Evolutionary conservation across 2,329 filamentous ascomycete genomes (phyloP).

Genomic region (Verticillium nonalfalfae): DNA sequence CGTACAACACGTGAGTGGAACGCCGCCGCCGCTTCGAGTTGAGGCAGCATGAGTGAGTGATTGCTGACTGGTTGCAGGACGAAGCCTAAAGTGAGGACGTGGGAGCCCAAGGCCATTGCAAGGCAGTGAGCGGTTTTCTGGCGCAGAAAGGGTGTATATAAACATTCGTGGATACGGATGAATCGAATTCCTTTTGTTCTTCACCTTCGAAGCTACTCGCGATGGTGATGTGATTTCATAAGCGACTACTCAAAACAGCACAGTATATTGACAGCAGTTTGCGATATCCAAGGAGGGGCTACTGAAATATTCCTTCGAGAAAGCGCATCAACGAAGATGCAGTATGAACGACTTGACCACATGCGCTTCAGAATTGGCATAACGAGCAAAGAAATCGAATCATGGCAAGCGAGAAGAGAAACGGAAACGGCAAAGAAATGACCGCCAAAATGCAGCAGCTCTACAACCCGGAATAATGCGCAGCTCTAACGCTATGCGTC

Average conservation of each 20-base stretch:
- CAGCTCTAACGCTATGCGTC: not conserved
- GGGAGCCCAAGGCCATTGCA: conserved; percentile 35
- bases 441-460: not conserved
- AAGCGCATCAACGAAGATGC: not conserved
- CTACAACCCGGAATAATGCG: not conserved
- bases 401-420: not conserved
- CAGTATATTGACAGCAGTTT: not conserved
- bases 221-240: not conserved
- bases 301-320: not conserved
- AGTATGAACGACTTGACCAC: not conserved
- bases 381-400: not conserved
- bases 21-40: not conserved
- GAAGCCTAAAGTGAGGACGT: conserved; percentile 47
- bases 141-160: not conserved
- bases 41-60: not conserved
- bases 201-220: not conserved
- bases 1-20: conserved; percentile 83
- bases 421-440: not conserved
- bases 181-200: not conserved
- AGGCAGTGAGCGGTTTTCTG: conserved; percentile 8
- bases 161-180: not conserved
- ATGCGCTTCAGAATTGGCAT: not conserved
- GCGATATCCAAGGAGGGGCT: not conserved
- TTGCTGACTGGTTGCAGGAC: conserved; percentile 25
- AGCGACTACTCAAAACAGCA: not conserved